Evolutionary conservation across 768 basidiomycete genomes (phyloP).

Genomic region (Lactifluus subvellereus): DNA sequence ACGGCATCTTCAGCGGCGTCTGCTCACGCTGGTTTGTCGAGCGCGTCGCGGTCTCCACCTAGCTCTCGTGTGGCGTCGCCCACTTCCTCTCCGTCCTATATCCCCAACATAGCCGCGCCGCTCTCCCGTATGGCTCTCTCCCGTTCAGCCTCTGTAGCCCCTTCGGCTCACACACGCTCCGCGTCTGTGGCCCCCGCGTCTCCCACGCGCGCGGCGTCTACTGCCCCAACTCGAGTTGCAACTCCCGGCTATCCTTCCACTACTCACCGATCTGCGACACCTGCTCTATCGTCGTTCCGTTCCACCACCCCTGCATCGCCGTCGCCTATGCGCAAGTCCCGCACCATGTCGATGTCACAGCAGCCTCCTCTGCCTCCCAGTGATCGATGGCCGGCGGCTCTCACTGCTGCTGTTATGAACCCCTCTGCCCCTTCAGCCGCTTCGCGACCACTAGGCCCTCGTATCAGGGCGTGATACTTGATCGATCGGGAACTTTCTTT

Average conservation of each 20-base stretch:
- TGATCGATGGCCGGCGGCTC: constrained; percentile 15
- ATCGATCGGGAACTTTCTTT: constrained; percentile 19
- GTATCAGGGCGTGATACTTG: constrained; percentile 13
- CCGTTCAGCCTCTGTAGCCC: constrained; percentile 19
- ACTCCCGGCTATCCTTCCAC: constrained; percentile 19
- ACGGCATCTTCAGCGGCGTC: constrained; percentile 15
- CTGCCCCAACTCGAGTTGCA: constrained; percentile 9
- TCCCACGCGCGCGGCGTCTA: constrained; percentile 17
- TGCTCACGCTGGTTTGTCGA: constrained; percentile 25
- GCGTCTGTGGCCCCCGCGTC: constrained; percentile 19
- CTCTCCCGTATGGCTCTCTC: constrained; percentile 15
- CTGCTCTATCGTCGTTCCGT: constrained; percentile 11
- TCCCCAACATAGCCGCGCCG: constrained; percentile 8
- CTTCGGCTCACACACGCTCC: constrained; percentile 12
- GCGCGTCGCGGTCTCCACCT: constrained; percentile 21
- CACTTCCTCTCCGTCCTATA: constrained; percentile 16
- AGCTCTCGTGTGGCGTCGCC: constrained; percentile 25
- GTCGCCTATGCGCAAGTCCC: constrained; percentile 21
- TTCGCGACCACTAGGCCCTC: constrained; percentile 22
- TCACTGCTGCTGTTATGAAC: constrained; percentile 10
- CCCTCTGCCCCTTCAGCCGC: constrained; percentile 18
- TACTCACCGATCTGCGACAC: constrained; percentile 19
- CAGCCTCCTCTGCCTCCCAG: constrained; percentile 13
- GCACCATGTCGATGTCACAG: constrained; percentile 23
- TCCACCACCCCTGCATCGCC: constrained; percentile 16